phyloP scores from a whole-genome alignment of 2,329 filamentous ascomycete genomes.

The Nothophaeocryptopus gaeumannii region DNA sequence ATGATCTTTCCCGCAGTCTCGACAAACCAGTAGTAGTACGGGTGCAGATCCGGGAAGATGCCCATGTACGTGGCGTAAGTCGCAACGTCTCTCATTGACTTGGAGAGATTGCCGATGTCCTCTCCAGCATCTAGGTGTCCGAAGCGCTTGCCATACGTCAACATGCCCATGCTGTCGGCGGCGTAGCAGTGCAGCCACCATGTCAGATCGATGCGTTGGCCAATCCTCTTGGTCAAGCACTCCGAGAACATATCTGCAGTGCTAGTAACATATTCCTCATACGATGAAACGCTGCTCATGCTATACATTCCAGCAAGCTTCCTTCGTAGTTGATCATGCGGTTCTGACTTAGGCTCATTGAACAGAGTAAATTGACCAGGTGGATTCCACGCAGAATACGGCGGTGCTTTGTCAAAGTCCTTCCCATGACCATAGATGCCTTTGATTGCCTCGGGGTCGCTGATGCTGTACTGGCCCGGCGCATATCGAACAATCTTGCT shows the following conservation, averaged over 20 bases:
- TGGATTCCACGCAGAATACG: constrained; percentile 1
- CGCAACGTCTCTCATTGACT: not conserved
- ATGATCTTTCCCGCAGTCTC: not conserved
- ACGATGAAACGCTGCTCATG: constrained; percentile 1
- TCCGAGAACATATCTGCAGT: not conserved
- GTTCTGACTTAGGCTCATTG: not conserved
- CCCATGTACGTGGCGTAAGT: not conserved
- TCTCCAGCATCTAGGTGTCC: constrained; percentile 38
- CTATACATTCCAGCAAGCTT: not conserved
- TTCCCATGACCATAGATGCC: constrained; percentile 3
- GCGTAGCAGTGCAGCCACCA: constrained; percentile 20
- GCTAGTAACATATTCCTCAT: not conserved
- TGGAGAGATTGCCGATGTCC: constrained; percentile 27
- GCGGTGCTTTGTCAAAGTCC: constrained; percentile 30
- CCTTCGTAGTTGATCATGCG: not conserved
- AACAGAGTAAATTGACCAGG: not conserved
- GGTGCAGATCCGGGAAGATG: constrained; percentile 3
- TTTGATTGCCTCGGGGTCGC: constrained; percentile 63
- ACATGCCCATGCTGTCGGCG: constrained; percentile 39
- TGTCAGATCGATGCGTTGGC: not conserved
- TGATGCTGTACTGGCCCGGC: constrained; percentile 69
- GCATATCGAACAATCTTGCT: constrained; percentile 70
- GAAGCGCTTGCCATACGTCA: constrained; percentile 35
- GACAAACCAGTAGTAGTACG: constrained; percentile 1
- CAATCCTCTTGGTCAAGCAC: not conserved